These are phyloP conservation scores for Hypoxylon fragiforme DNA, from an alignment of 495 filamentous ascomycete species.

Conservation along the genomic window DNA sequence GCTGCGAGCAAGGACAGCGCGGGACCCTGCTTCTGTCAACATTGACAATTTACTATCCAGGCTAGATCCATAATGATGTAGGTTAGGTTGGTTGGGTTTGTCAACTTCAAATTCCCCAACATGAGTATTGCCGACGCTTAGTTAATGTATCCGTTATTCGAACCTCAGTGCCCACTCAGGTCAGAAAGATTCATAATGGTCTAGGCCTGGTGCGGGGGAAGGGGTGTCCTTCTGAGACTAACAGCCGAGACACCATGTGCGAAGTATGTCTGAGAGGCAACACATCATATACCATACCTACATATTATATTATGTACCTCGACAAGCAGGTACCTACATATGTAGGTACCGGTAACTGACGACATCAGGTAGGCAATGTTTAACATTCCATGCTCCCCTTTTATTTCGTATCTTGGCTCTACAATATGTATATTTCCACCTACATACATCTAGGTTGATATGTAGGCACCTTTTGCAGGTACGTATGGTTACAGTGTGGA, in stretches of 20 bases:
- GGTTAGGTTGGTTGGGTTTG: no score
- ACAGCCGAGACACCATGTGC: slow-evolving; percentile 18
- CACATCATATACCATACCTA: no score
- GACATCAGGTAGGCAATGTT: no score
- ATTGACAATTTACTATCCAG: slow-evolving; percentile 1
- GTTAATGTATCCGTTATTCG: not conserved
- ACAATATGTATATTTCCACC: no score
- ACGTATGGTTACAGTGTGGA: no score
- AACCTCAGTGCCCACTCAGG: slow-evolving; percentile 5
- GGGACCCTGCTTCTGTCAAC: slow-evolving; percentile 18
- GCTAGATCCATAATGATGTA: no score
- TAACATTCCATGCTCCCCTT: not conserved
- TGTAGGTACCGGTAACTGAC: no score
- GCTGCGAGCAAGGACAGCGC: slow-evolving; percentile 18
- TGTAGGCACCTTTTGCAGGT: no score
- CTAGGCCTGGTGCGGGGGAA: not conserved
- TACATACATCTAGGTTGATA: no score
- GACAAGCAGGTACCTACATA: no score
- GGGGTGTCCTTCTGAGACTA: not conserved
- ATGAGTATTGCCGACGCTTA: not conserved
- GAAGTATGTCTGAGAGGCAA: slow-evolving; percentile 17
- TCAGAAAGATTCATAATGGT: slow-evolving; percentile 7
- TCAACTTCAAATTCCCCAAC: slow-evolving; percentile 9
- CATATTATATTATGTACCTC: no score
- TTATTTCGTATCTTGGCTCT: not conserved